Base-by-base conservation (phyloP, 768 basidiomycete genomes). In the Mycena metata region DNA sequence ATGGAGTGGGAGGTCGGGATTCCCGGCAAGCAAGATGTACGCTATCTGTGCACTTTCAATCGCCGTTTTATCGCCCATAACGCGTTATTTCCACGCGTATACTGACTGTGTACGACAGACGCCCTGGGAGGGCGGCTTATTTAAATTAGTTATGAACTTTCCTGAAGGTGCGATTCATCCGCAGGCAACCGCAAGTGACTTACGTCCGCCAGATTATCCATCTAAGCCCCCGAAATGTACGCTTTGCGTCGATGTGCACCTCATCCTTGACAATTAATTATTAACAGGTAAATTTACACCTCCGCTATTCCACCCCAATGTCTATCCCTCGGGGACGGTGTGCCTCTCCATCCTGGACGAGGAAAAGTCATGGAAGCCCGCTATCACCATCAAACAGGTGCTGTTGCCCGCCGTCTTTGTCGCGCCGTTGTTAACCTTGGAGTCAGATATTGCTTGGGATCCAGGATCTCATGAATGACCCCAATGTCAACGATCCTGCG, bases 1-100 rank as follows among this genome's bases (percentile, higher is more conserved):
- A 90, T 99, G 89, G 91, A 95, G 78, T 99, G 98, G 98, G 98
- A 99, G 78, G 96, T 98, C 2, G 98, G 98, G 24, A 99, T 99
- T 73, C 98, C 98, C 19, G 98, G 98, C 33, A 99, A 98, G 82
- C 70, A 85, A 55, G 86, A 85, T 67, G 98, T 98, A 80, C 81
- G 94, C 87, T 15, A 36, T 39, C n/a, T 54, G 56, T 54, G 45
- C 61, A 61, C 24, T 19, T 63, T 72, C 45, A 51, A 35, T n/a
- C 19, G 56, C 49, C 41, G 10, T 41, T 43, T 42, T 50, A 42
- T 35, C 19, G 16, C 11, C 4, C 55, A 16, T 39, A 61, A 54
- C 74, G 75, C 66, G 73, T 72, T 60, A 64, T 61, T 46, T 41
- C 12, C 45, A 62, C 45, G 55, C 42, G 50, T 56, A 41, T 47